Evolutionary conservation across 257 asterid species (phyloP).

Genomic region (Nicotiana obtusifolia): DNA sequence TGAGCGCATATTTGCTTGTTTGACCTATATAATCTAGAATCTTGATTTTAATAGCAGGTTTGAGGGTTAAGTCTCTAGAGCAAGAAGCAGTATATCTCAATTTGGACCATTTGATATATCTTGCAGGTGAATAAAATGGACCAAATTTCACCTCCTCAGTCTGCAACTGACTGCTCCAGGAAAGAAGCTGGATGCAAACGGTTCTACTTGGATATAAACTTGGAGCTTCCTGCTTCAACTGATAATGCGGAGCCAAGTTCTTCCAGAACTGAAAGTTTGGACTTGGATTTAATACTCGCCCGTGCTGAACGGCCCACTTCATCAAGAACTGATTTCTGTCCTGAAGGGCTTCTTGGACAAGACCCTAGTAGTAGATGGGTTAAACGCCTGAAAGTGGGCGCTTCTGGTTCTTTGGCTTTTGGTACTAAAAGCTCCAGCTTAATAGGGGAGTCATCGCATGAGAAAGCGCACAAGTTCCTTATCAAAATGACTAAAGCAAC

Average conservation of each 20-base stretch:
- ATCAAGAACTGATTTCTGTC: constrained; percentile 19
- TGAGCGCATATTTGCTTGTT: background rate
- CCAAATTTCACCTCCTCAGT: background rate
- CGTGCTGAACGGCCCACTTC: constrained; percentile 39
- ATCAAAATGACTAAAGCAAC: constrained; percentile 16
- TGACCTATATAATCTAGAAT: background rate
- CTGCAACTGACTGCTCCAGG: constrained; percentile 13
- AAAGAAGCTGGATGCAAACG: constrained; percentile 19
- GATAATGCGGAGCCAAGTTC: constrained; percentile 37
- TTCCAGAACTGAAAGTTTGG: constrained; percentile 79
- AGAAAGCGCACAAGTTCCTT: constrained; percentile 14
- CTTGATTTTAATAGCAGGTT: background rate
- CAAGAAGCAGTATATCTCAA: background rate
- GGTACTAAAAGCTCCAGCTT: constrained; percentile 36
- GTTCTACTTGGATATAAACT: constrained; percentile 47
- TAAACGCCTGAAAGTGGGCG: constrained; percentile 57
- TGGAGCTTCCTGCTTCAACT: constrained; percentile 35
- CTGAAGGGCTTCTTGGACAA: constrained; percentile 13
- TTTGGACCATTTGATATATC: background rate
- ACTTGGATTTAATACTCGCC: constrained; percentile 44
- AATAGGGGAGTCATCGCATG: constrained; percentile 27
- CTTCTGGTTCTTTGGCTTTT: constrained; percentile 29
- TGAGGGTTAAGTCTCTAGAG: background rate
- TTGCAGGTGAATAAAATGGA: constrained; percentile 25
- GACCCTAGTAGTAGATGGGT: constrained; percentile 63